Base-by-base conservation (phyloP, 2,329 filamentous ascomycete species). In the Trichoderma sp. region DNA sequence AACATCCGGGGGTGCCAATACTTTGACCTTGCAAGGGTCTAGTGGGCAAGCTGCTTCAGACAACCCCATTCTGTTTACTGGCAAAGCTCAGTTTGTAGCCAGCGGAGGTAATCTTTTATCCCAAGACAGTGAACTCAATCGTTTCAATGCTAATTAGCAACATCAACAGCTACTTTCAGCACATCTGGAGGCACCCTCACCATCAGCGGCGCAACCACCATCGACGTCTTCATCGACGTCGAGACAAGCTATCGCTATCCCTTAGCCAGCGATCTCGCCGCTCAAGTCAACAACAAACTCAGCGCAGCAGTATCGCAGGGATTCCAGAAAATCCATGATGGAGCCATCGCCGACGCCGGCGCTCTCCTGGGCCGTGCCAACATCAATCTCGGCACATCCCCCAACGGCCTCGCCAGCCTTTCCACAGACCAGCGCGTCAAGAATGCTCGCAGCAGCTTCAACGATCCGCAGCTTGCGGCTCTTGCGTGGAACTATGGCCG, bases 401-500 rank as follows among this genome's bases (percentile, higher is more conserved):
- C 68, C 30, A 66, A 69, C 30, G 68, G 68, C 18, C 26, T 69
- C 26, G 68, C 68, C n/a, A 61, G 32, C 13, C 68, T 61, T 6
- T 55, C 68, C 8, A 69, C 68, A 1, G 59, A 72, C 32, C 71
- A 70, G 51, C 70, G 63, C 2, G 66, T 74, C 51, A 59, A 66
- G 16, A 59, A 66, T n/a, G 66, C 70, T 34, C 60, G 61, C 11
- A 66, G 60, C 46, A 49, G 14, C 26, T 55, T 65, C 34, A 56
- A 66, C 1, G 74, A 76, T 59, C 69, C 72, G 11, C 71, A 76
- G 46, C 68, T 77, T 3, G 55, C 69, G 0, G 71, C 71, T 3
- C 71, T 77, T 4, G 65, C 71, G 21, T 76, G 74, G 68, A 75
- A 77, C 54, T 74, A 72, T 26, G 75, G 75, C 1, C 72, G 74